These are phyloP conservation scores for Leucosporidium yakuticum DNA, from an alignment of 768 basidiomycete species.

Conservation along the genomic window DNA sequence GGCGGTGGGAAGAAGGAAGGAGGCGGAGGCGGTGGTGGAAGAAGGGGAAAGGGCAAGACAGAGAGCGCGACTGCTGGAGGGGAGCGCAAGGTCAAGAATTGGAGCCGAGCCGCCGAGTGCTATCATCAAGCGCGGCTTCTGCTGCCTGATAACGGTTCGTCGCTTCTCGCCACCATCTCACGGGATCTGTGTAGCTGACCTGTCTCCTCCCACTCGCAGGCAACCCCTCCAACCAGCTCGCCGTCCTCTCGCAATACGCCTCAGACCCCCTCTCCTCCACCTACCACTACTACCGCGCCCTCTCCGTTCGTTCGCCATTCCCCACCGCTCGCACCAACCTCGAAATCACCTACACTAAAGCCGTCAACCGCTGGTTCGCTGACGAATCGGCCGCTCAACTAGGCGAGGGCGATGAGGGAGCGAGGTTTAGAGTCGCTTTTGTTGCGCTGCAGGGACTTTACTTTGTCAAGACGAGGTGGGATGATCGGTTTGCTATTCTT, in stretches of 20 bases:
- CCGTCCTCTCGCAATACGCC: conserved; percentile 80
- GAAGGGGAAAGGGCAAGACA: conserved; percentile 43
- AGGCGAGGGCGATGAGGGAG: conserved; percentile 44
- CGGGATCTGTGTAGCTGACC: not conserved
- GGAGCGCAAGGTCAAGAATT: conserved; percentile 58
- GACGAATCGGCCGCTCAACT: conserved; percentile 41
- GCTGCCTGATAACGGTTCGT: conserved; percentile 71
- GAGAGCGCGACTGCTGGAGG: conserved; percentile 20
- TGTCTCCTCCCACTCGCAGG: conserved; percentile 26
- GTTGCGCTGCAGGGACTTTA: conserved; percentile 70
- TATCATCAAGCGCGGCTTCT: conserved; percentile 81
- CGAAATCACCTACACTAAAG: conserved; percentile 61
- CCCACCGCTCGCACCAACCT: conserved; percentile 82
- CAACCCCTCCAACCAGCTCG: conserved; percentile 91
- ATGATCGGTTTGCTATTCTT: not conserved
- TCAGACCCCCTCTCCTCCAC: conserved; percentile 73
- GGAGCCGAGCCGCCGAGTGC: conserved; percentile 65
- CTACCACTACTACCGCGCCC: conserved; percentile 81
- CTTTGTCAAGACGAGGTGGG: conserved; percentile 48
- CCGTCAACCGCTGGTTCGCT: conserved; percentile 52
- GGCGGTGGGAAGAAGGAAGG: conserved; percentile 14
- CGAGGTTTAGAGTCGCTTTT: conserved; percentile 64
- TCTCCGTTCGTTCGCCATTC: conserved; percentile 80
- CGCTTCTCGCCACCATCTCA: not conserved
- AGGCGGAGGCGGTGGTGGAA: conserved; percentile 10